Conservation (phyloP, 1,284 basidiomycete genomes). For the Pseudozyma hubeiensis region DNA sequence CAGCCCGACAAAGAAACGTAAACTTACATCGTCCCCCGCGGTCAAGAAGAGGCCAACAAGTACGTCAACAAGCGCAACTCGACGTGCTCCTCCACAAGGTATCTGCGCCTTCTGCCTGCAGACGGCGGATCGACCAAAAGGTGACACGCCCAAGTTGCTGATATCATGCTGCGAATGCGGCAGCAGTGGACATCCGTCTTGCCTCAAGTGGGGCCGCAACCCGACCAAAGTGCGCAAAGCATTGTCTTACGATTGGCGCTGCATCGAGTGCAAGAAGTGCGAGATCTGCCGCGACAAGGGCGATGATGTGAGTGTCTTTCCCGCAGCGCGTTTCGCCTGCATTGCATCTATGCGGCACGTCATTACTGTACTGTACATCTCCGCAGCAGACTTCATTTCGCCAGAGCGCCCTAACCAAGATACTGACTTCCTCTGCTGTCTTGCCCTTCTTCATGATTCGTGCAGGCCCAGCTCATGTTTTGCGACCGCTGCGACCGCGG, state of each 20-base stretch:
- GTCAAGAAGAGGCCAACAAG: slow-evolving; percentile 8
- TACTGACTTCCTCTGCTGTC: slow-evolving; percentile 7
- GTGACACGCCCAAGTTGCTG: slow-evolving; percentile 55
- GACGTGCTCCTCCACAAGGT: slow-evolving; percentile 28
- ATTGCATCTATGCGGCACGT: background rate
- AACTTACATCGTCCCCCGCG: slow-evolving; percentile 15
- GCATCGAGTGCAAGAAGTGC: slow-evolving; percentile 92
- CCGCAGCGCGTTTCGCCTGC: background rate
- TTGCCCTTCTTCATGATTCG: background rate
- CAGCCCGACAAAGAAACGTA: slow-evolving; percentile 41
- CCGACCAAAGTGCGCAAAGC: slow-evolving; percentile 73
- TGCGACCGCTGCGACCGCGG: slow-evolving; percentile 96
- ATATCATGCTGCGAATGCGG: slow-evolving; percentile 68
- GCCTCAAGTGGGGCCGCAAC: slow-evolving; percentile 61
- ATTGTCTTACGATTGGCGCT: slow-evolving; percentile 81
- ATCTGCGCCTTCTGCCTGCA: slow-evolving; percentile 68
- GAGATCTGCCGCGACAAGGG: slow-evolving; percentile 87
- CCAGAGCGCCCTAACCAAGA: background rate
- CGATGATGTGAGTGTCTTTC: slow-evolving; percentile 79
- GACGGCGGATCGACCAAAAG: slow-evolving; percentile 30
- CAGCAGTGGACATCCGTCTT: slow-evolving; percentile 67
- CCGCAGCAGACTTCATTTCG: slow-evolving; percentile 22
- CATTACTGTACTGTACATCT: no score
- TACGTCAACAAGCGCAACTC: slow-evolving; percentile 4
- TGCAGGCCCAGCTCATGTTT: slow-evolving; percentile 83